Evolutionary conservation across 2,329 filamentous ascomycete genomes (phyloP).

Genomic region (Clonostachys chloroleuca): DNA sequence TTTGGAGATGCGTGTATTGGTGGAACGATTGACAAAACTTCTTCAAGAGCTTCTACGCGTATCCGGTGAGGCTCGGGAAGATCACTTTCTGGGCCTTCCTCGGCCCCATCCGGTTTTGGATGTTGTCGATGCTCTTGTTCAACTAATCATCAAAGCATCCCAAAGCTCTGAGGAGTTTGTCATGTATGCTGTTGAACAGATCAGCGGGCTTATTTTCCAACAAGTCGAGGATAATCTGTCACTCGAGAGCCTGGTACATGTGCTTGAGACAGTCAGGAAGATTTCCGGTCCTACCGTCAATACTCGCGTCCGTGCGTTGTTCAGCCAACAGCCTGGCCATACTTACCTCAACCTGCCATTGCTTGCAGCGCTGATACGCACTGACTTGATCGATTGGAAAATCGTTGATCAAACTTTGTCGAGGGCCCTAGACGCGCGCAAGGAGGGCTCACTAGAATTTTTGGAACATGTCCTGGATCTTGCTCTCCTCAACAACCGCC

Average conservation of each 20-base stretch:
- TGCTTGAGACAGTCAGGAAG: slow-evolving; percentile 56
- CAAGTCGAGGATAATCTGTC: slow-evolving; percentile 50
- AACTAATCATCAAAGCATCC: slow-evolving; percentile 58
- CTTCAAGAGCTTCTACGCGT: slow-evolving; percentile 52
- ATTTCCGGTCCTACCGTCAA: slow-evolving; percentile 51
- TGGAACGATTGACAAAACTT: slow-evolving; percentile 53
- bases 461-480: slow-evolving; percentile 77
- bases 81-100: slow-evolving; percentile 56
- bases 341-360: slow-evolving; percentile 54
- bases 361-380: slow-evolving; percentile 51
- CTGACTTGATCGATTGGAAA: slow-evolving; percentile 58
- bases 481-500: slow-evolving; percentile 72
- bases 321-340: slow-evolving; percentile 51
- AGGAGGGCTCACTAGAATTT: slow-evolving; percentile 70
- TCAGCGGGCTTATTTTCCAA: slow-evolving; percentile 52
- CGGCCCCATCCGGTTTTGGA: slow-evolving; percentile 57
- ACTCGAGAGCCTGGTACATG: slow-evolving; percentile 58
- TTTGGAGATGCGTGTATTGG: slow-evolving; percentile 46
- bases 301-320: slow-evolving; percentile 49
- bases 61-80: slow-evolving; percentile 47
- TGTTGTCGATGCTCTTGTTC: slow-evolving; percentile 55
- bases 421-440: slow-evolving; percentile 66
- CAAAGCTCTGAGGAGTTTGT: slow-evolving; percentile 58
- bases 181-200: slow-evolving; percentile 55
- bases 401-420: slow-evolving; percentile 69